Conservation (phyloP, 306 rosid species). For the Vigna mungo region DNA sequence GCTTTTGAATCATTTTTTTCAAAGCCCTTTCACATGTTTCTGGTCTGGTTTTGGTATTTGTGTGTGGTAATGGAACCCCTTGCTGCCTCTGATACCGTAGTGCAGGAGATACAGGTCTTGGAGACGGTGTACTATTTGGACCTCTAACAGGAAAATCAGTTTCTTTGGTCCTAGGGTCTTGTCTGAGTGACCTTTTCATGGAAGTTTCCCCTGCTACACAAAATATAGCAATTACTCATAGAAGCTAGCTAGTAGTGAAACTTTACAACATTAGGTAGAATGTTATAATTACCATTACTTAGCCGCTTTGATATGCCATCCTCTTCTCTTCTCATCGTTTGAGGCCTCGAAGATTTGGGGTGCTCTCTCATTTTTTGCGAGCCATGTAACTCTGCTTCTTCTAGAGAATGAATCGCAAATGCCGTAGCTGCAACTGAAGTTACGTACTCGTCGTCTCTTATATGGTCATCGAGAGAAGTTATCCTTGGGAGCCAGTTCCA, state of each 20-base stretch:
- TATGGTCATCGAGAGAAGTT: slow-evolving; percentile 42
- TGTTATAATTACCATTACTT: slow-evolving; percentile 42
- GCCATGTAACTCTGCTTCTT: slow-evolving; percentile 49
- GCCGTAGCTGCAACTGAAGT: slow-evolving; percentile 73
- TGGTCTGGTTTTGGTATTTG: slow-evolving; percentile 45
- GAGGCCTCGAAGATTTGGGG: slow-evolving; percentile 47
- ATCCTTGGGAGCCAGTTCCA: slow-evolving; percentile 40
- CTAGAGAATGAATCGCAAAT: slow-evolving; percentile 62
- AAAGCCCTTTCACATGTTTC: slow-evolving; percentile 61
- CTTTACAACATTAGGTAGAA: neutral
- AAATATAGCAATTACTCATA: slow-evolving; percentile 37
- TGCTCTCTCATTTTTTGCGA: slow-evolving; percentile 49
- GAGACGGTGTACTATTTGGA: slow-evolving; percentile 45
- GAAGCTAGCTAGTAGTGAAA: slow-evolving; percentile 2
- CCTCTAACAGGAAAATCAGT: slow-evolving; percentile 34
- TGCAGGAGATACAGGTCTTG: slow-evolving; percentile 42
- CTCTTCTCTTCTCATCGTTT: slow-evolving; percentile 44
- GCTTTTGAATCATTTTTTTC: slow-evolving; percentile 56
- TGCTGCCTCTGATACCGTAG: slow-evolving; percentile 39
- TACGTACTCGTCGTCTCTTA: slow-evolving; percentile 55
- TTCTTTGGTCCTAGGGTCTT: slow-evolving; percentile 1
- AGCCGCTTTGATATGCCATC: slow-evolving; percentile 37
- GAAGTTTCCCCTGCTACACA: slow-evolving; percentile 55
- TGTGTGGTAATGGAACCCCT: slow-evolving; percentile 8
- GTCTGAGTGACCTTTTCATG: slow-evolving; percentile 37